Evolutionary conservation across 257 asterid species (phyloP).

Genomic region (Jasminum sambac): DNA sequence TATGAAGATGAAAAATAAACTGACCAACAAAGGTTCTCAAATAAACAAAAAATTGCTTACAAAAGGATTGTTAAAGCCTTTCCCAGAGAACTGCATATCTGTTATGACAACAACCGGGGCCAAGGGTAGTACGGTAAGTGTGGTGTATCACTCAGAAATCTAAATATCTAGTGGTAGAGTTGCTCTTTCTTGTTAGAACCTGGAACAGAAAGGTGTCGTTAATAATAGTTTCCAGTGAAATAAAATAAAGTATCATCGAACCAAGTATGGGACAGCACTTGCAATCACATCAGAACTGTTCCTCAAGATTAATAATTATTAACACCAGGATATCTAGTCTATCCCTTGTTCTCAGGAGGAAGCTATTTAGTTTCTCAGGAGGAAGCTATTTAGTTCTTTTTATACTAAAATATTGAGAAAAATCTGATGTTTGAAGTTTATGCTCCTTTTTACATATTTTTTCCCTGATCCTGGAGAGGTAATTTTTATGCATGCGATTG

Average conservation of each 20-base stretch:
- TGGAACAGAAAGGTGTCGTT: background rate
- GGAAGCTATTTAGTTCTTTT: background rate
- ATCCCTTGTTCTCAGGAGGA: background rate
- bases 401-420: background rate
- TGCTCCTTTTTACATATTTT: background rate
- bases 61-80: slow-evolving; percentile 76
- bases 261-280: background rate
- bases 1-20: slow-evolving; percentile 91
- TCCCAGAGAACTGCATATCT: slow-evolving; percentile 92
- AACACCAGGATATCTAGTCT: background rate
- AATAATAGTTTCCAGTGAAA: background rate
- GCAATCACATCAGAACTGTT: background rate
- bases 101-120: slow-evolving; percentile 98
- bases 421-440: background rate
- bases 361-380: background rate
- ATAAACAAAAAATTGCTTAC: slow-evolving; percentile 81
- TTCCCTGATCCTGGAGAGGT: background rate
- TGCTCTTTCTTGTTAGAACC: background rate
- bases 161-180: slow-evolving; percentile 5
- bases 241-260: background rate
- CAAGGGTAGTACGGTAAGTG: slow-evolving; percentile 95
- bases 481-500: background rate
- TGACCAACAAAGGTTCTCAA: slow-evolving; percentile 75
- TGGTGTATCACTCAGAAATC: slow-evolving; percentile 6
- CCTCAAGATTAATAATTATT: background rate